phyloP scores from a whole-genome alignment of 164 flowering plant species.

The Malania oleifera region DNA sequence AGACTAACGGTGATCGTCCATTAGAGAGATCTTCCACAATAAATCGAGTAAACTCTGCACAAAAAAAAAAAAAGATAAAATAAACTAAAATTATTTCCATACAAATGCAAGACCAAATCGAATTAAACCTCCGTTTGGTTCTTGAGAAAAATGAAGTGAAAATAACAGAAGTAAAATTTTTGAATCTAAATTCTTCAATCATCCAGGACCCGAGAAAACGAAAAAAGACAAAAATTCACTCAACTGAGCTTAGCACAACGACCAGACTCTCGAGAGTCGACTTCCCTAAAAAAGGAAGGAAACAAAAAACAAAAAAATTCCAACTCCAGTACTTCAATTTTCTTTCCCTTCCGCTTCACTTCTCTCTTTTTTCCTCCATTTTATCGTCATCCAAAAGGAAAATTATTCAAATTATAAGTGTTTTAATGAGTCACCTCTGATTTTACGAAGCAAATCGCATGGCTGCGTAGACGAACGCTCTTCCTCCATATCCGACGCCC shows the following conservation, averaged over 20 bases:
- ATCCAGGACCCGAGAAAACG: neutral
- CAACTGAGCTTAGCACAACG: too few species aligned
- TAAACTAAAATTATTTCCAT: neutral
- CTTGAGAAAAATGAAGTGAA: neutral
- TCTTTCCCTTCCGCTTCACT: too few species aligned
- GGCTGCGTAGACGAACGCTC: constrained; percentile 13
- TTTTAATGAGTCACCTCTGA: constrained; percentile 19
- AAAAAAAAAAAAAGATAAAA: neutral
- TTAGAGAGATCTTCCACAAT: constrained; percentile 47
- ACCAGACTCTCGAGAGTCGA: too few species aligned
- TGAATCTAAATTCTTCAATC: neutral
- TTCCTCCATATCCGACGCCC: constrained; percentile 19
- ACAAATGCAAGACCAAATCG: neutral
- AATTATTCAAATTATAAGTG: neutral
- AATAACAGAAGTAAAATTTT: neutral
- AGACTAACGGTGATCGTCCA: constrained; percentile 41
- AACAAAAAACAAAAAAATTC: too few species aligned
- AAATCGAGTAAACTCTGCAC: constrained; percentile 48
- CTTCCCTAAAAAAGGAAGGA: too few species aligned
- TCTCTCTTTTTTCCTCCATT: neutral
- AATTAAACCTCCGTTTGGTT: neutral
- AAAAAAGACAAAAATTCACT: neutral
- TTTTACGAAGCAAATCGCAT: constrained; percentile 22
- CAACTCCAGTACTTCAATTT: too few species aligned
- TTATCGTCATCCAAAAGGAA: neutral